Evolutionary conservation across 176 grass and related monocot genomes (phyloP).

Genomic region (Ampelocalamus luodianensis): DNA sequence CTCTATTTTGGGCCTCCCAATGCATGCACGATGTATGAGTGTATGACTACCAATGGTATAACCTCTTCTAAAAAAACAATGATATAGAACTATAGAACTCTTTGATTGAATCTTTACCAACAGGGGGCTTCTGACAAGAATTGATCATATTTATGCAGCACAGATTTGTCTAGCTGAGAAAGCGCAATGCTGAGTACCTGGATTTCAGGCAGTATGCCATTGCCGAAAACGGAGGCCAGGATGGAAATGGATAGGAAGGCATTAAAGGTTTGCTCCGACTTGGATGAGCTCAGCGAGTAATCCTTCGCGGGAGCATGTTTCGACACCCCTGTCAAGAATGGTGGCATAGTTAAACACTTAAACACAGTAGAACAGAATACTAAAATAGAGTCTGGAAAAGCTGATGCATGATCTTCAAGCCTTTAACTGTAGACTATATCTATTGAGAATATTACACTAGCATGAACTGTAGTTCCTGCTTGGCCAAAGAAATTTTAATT

Average conservation of each 20-base stretch:
- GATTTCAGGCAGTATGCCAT: constrained; percentile 96
- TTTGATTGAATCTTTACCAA: neutral
- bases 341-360: constrained; percentile 15
- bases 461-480: neutral
- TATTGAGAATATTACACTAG: neutral
- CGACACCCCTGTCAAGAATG: constrained; percentile 58
- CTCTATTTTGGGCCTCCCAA: neutral
- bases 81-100: neutral
- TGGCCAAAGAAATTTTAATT: neutral
- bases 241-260: constrained; percentile 91
- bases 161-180: neutral
- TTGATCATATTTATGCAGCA: neutral
- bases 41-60: too few species aligned
- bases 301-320: constrained; percentile 65
- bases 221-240: constrained; percentile 87
- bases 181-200: constrained; percentile 53
- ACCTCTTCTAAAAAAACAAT: neutral
- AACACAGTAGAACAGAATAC: neutral
- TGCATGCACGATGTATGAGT: neutral
- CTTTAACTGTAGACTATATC: too few species aligned
- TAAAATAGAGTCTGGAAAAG: neutral
- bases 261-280: constrained; percentile 61
- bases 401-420: neutral
- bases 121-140: neutral
- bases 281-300: constrained; percentile 78